Percentiles rank a stretch among this genome's conserved stretches.
phyloP scores from a whole-genome alignment of 805 yeast species.

The Yarrowia hollandica region DNA sequence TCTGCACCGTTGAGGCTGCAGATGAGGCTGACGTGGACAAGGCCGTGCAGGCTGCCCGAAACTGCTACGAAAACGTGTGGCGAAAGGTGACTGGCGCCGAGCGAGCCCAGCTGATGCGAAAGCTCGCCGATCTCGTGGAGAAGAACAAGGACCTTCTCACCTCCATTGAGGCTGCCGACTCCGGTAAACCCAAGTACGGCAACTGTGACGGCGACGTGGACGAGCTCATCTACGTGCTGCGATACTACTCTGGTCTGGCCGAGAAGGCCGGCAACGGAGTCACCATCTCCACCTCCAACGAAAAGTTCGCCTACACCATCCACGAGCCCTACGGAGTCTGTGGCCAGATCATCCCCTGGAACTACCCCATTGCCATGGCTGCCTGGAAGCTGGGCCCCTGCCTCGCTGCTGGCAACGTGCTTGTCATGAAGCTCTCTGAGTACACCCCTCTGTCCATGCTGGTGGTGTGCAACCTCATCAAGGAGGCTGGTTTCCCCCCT shows the following conservation, averaged over 20 bases:
- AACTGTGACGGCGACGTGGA: conserved; percentile 76
- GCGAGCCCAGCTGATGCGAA: conserved; percentile 62
- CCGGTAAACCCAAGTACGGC: conserved; percentile 69
- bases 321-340: conserved; percentile 94
- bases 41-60: conserved; percentile 83
- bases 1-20: conserved; percentile 72
- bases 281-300: conserved; percentile 68
- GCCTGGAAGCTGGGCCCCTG: conserved; percentile 96
- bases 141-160: conserved; percentile 70
- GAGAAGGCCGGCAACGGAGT: conserved; percentile 76
- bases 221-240: conserved; percentile 64
- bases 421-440: conserved; percentile 88
- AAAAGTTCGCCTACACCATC: conserved; percentile 74
- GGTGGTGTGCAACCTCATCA: conserved; percentile 64
- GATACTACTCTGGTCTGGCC: conserved; percentile 89
- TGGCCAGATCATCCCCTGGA: conserved; percentile 97
- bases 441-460: conserved; percentile 88
- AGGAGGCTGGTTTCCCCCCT: conserved; percentile 85
- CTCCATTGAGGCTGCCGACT: conserved; percentile 79
- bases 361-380: conserved; percentile 91
- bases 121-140: conserved; percentile 78
- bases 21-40: conserved; percentile 72
- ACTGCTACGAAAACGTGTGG: conserved; percentile 75
- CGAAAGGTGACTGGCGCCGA: conserved; percentile 64
- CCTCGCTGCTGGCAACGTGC: conserved; percentile 83